phyloP scores from a whole-genome alignment of 371 early-diverging fungal species.

The Apophysomyces trapeziformis region DNA sequence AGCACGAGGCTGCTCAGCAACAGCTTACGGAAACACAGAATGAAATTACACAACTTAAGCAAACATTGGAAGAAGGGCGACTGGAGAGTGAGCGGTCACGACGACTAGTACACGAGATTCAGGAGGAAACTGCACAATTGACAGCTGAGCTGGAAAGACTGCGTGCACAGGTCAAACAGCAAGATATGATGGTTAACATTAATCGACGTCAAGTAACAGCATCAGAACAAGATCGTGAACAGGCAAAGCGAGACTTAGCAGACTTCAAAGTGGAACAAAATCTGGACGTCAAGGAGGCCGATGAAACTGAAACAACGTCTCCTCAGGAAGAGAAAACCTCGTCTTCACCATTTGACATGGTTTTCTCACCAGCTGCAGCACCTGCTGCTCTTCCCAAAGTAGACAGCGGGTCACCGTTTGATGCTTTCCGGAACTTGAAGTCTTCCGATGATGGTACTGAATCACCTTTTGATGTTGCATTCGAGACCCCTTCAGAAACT shows the following conservation, averaged over 20 bases:
- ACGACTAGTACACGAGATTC: slow-evolving; percentile 41
- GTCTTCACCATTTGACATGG: not conserved
- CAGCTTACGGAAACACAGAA: slow-evolving; percentile 21
- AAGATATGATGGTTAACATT: slow-evolving; percentile 53
- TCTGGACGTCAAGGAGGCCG: slow-evolving; percentile 11
- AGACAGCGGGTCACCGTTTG: not conserved
- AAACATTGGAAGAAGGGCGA: slow-evolving; percentile 35
- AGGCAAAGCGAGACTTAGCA: slow-evolving; percentile 39
- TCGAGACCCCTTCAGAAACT: slow-evolving; percentile 13
- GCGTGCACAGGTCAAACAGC: slow-evolving; percentile 43
- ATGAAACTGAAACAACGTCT: not conserved
- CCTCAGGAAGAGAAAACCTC: not conserved
- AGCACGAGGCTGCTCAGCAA: slow-evolving; percentile 34
- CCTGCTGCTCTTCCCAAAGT: not conserved
- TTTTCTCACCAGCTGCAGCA: not conserved
- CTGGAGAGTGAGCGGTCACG: slow-evolving; percentile 41
- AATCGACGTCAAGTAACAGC: slow-evolving; percentile 54
- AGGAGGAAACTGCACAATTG: slow-evolving; percentile 38
- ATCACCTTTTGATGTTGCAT: not conserved
- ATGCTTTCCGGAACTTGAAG: not conserved
- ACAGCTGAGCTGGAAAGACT: slow-evolving; percentile 33
- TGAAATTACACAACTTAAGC: slow-evolving; percentile 23
- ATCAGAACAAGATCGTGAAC: slow-evolving; percentile 49
- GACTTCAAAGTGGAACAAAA: slow-evolving; percentile 42
- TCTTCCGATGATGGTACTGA: slow-evolving; percentile 8